Evolutionary conservation across 2,329 filamentous ascomycete genomes (phyloP).

Genomic region (Leptographium galeiforme): DNA sequence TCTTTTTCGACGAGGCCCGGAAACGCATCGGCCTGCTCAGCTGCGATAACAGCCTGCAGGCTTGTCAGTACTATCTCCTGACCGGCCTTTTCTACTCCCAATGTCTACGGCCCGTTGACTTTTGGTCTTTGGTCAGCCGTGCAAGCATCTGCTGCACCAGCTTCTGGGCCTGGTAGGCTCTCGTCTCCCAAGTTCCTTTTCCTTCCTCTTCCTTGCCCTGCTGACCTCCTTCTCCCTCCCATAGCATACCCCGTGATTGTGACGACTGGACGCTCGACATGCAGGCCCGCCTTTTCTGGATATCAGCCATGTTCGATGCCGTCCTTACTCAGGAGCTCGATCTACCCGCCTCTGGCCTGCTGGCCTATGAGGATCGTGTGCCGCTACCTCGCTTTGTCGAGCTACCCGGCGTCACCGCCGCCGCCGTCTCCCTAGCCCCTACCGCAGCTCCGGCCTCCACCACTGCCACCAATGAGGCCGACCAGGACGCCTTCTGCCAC

Average conservation of each 20-base stretch:
- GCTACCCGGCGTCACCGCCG: slow-evolving; percentile 8
- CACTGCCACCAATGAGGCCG: background rate
- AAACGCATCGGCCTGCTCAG: slow-evolving; percentile 27
- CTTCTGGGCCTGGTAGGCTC: slow-evolving; percentile 27
- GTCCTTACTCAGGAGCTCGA: slow-evolving; percentile 40
- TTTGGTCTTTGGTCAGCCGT: slow-evolving; percentile 38
- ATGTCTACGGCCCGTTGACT: slow-evolving; percentile 36
- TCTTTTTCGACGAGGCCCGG: slow-evolving; percentile 40
- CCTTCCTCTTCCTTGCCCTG: background rate
- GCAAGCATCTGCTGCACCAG: slow-evolving; percentile 35
- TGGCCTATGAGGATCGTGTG: slow-evolving; percentile 35
- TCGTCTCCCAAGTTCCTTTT: background rate
- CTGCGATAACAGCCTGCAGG: slow-evolving; percentile 26
- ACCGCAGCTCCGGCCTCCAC: background rate
- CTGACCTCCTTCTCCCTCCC: slow-evolving; percentile 3
- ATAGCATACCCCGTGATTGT: slow-evolving; percentile 24
- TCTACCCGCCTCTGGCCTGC: slow-evolving; percentile 34
- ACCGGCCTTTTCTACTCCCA: slow-evolving; percentile 29
- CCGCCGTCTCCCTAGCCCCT: background rate
- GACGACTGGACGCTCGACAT: slow-evolving; percentile 41
- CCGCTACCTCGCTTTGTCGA: slow-evolving; percentile 35
- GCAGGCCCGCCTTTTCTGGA: slow-evolving; percentile 42
- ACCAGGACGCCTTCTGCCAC: slow-evolving; percentile 35
- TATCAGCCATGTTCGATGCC: slow-evolving; percentile 40
- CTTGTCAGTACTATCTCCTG: slow-evolving; percentile 38